phyloP scores from a whole-genome alignment of 441 rosid species.

The Erysimum cheiri region DNA sequence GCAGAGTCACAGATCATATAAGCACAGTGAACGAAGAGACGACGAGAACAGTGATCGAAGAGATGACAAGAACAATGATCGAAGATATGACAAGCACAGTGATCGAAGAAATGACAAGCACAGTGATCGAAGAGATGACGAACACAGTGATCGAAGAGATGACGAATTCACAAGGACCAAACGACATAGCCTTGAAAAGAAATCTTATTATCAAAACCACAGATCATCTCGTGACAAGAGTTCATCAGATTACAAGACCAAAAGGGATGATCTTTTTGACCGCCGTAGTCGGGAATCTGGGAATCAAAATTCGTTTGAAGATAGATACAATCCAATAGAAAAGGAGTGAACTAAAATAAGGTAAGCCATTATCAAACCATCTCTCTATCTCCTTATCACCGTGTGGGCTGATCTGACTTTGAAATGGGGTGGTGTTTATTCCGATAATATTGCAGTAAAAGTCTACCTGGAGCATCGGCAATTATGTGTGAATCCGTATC shows the following conservation, averaged over 20 bases:
- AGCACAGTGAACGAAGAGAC: not conserved
- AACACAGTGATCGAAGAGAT: constrained; percentile 48
- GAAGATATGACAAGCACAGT: constrained; percentile 46
- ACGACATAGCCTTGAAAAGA: constrained; percentile 45
- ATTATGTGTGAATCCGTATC: constrained; percentile 70
- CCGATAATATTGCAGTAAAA: constrained; percentile 67
- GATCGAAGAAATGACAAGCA: constrained; percentile 49
- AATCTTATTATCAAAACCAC: constrained; percentile 46
- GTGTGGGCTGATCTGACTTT: constrained; percentile 24
- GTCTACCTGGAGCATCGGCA: constrained; percentile 62
- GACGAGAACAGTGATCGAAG: constrained; percentile 37
- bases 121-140: constrained; percentile 49
- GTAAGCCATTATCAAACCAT: not conserved
- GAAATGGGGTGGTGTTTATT: constrained; percentile 13
- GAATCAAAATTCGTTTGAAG: constrained; percentile 57
- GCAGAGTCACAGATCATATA: constrained; percentile 47
- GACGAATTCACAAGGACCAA: constrained; percentile 44
- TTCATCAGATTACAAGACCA: constrained; percentile 44
- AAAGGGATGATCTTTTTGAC: constrained; percentile 38
- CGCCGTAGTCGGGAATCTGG: constrained; percentile 36
- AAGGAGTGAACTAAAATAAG: constrained; percentile 43
- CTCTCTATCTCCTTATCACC: constrained; percentile 25
- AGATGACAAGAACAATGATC: constrained; percentile 47
- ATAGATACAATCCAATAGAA: constrained; percentile 79
- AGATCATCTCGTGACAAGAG: constrained; percentile 48